Evolutionary conservation across 192 early-diverging fungal genomes (phyloP), one percentile per base, ranked within the genome.

Genomic region (Kickxella alabastrina): DNA sequence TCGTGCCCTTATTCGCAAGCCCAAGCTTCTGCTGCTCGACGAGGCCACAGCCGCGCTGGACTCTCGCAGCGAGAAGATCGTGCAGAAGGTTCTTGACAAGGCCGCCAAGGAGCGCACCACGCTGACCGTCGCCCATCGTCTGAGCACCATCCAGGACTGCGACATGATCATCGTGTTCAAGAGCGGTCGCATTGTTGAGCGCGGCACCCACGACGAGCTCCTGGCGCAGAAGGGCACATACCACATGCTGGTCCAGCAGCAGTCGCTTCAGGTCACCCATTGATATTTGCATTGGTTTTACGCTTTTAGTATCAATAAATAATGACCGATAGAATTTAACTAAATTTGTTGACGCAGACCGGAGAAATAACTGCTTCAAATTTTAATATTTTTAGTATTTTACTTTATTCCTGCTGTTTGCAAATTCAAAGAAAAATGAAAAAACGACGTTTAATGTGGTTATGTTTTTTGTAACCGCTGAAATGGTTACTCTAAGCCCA

Each of bases 1-100:
- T 0, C 82, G 93, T 28, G 91, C 93, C 0, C 65, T 95, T 27
- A 86, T 95, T 43, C 85, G 90, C 43, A 84, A 90, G 45, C 92
- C 93, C 29, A 84, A 85, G 60, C 59, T 96, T 9, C 60, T 95
- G 40, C 62, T 95, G 18, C 73, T 97, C 21, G 93, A 97, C 50
- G 93, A 89, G 49, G 87, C 87, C 25, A 89, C 87, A 2, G 82
- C 82, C 15, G 86, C 87, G 18, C 52, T 89, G 36, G 87, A 89
- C 56, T 79, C 79, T 25, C 81, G 84, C 49, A 79, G 79, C 36
- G 87, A 89, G 52, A 83, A 84, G 54, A 51, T 86, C 10, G 86
- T 87, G 23, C 87, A 87, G 54, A 74, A 64, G 22, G 83, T 84
- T 8, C 62, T 87, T 27, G 87, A 89, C 62, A 81, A 80, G 53